Conservation (phyloP, 1,139 yeast genomes). For the Geotrichum reessii region DNA sequence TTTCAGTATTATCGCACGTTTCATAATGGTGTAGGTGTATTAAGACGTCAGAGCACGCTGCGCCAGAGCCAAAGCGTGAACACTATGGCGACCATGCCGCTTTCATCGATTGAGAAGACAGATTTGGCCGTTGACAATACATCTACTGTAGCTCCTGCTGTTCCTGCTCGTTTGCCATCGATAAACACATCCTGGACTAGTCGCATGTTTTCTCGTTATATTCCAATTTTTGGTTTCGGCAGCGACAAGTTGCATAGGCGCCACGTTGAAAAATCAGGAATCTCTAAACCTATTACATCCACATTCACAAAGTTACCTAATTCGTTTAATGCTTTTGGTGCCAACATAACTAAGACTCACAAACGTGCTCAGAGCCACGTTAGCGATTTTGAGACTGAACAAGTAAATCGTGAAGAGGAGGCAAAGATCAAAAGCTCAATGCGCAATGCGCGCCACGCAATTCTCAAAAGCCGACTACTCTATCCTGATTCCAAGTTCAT, state of each 20-base stretch:
- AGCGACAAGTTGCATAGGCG: slow-evolving; percentile 5
- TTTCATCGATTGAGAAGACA: background rate
- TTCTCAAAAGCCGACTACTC: slow-evolving; percentile 9
- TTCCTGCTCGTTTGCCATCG: background rate
- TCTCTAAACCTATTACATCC: slow-evolving; percentile 10
- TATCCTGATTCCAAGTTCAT: slow-evolving; percentile 14
- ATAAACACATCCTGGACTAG: slow-evolving; percentile 10
- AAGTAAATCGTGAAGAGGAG: slow-evolving; percentile 12
- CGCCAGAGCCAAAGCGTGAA: slow-evolving; percentile 10
- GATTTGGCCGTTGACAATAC: slow-evolving; percentile 1
- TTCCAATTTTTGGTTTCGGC: slow-evolving; percentile 1
- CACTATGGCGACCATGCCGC: background rate
- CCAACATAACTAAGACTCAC: slow-evolving; percentile 8
- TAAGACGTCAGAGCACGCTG: slow-evolving; percentile 11
- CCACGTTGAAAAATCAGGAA: slow-evolving; percentile 10
- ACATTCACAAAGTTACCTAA: slow-evolving; percentile 11
- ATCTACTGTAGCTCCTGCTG: background rate
- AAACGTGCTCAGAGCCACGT: slow-evolving; percentile 1
- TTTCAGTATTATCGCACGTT: slow-evolving; percentile 12
- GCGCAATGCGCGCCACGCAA: slow-evolving; percentile 2
- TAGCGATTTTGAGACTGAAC: slow-evolving; percentile 8
- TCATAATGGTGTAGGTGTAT: slow-evolving; percentile 13
- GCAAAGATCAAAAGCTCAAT: slow-evolving; percentile 2
- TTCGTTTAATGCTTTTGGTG: slow-evolving; percentile 5
- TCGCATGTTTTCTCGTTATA: slow-evolving; percentile 3